Evolutionary conservation across 2,329 filamentous ascomycete genomes (phyloP).

Genomic region (Aspergillus pseudoterreus): DNA sequence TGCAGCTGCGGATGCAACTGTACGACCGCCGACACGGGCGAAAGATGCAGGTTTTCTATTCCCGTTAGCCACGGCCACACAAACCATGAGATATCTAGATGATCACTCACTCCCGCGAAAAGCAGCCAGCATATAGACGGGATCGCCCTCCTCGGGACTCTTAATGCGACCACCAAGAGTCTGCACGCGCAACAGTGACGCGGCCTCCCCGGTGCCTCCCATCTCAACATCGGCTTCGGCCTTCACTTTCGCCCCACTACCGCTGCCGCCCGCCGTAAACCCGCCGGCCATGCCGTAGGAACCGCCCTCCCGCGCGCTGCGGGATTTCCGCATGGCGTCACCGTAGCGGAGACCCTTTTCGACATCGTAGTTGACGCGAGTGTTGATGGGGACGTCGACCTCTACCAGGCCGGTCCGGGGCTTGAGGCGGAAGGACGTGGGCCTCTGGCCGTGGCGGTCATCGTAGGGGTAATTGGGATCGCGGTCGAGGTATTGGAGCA

Average conservation of each 20-base stretch:
- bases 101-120: slow-evolving; percentile 69
- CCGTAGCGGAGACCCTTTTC: slow-evolving; percentile 81
- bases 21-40: slow-evolving; percentile 75
- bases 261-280: slow-evolving; percentile 51
- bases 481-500: slow-evolving; percentile 81
- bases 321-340: slow-evolving; percentile 61
- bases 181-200: slow-evolving; percentile 66
- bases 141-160: slow-evolving; percentile 65
- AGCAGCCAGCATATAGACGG: slow-evolving; percentile 83
- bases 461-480: slow-evolving; percentile 61
- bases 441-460: slow-evolving; percentile 52
- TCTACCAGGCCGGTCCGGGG: slow-evolving; percentile 78
- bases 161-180: slow-evolving; percentile 80
- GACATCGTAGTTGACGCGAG: slow-evolving; percentile 72
- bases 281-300: slow-evolving; percentile 69
- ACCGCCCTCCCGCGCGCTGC: slow-evolving; percentile 56
- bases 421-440: slow-evolving; percentile 78
- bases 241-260: slow-evolving; percentile 23
- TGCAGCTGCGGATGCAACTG: slow-evolving; percentile 90
- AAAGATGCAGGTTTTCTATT: slow-evolving; percentile 78
- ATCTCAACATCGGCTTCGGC: slow-evolving; percentile 13
- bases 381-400: slow-evolving; percentile 81
- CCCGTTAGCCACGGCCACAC: neutral
- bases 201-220: slow-evolving; percentile 16
- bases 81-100: neutral